Conservation (phyloP, 2,329 filamentous ascomycete genomes). For the Fragosphaeria purpurea region DNA sequence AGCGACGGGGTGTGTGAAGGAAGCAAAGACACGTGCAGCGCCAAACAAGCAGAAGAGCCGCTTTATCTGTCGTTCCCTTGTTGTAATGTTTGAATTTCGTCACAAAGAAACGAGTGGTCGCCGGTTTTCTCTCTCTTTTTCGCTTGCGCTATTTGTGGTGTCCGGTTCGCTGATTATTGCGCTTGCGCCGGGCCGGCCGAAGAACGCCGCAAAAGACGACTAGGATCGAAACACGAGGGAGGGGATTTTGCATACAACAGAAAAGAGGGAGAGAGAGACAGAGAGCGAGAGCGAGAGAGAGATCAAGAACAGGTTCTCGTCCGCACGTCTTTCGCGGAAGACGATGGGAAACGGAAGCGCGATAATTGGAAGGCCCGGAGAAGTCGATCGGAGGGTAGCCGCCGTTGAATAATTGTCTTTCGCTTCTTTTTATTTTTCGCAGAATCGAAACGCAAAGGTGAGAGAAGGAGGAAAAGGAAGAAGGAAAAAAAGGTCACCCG, state of each 20-base stretch:
- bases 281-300: too few relatives aligned
- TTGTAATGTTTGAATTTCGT: neutral
- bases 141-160: neutral
- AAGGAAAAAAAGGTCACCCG: too few relatives aligned
- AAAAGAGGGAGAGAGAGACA: neutral
- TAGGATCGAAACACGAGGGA: neutral
- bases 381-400: too few relatives aligned
- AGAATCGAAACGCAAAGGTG: too few relatives aligned
- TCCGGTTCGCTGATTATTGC: neutral
- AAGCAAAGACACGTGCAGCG: neutral
- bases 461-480: too few relatives aligned
- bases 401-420: too few relatives aligned
- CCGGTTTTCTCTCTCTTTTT: neutral
- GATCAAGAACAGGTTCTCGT: neutral
- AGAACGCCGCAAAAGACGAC: neutral
- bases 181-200: slow-evolving; percentile 6
- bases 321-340: too few relatives aligned
- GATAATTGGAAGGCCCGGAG: too few relatives aligned
- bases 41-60: neutral
- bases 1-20: neutral
- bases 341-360: too few relatives aligned
- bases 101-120: too few relatives aligned
- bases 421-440: too few relatives aligned
- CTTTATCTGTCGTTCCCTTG: neutral
- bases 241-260: too few relatives aligned